phyloP scores from a whole-genome alignment of 495 filamentous ascomycete genomes.

The Penicillium desertorum region DNA sequence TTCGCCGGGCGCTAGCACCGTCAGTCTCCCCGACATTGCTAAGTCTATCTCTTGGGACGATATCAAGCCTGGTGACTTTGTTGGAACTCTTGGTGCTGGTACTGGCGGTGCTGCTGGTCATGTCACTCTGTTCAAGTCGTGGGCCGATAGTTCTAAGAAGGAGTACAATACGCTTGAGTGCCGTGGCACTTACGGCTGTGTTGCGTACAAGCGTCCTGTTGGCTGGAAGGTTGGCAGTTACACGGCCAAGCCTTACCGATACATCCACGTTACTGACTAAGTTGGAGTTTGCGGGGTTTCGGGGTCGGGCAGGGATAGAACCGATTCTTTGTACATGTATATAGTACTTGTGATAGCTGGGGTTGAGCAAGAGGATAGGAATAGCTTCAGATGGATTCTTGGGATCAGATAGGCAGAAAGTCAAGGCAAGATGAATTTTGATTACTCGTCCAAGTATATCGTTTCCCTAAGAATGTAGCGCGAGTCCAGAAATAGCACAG shows the following conservation, averaged over 20 bases:
- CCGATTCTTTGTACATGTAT: not conserved
- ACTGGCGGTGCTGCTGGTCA: slow-evolving; percentile 21
- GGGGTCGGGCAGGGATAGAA: not conserved
- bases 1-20: slow-evolving; percentile 15
- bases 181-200: slow-evolving; percentile 18
- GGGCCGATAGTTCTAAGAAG: slow-evolving; percentile 21
- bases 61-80: slow-evolving; percentile 17
- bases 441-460: no score
- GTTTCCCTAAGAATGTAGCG: no score
- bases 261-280: slow-evolving; percentile 17
- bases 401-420: no score
- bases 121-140: slow-evolving; percentile 19
- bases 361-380: no score
- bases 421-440: no score
- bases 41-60: slow-evolving; percentile 17
- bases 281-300: not conserved
- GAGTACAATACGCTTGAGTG: slow-evolving; percentile 22
- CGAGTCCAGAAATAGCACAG: no score
- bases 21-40: slow-evolving; percentile 17
- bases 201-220: slow-evolving; percentile 19
- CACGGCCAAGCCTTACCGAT: slow-evolving; percentile 19
- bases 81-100: slow-evolving; percentile 17
- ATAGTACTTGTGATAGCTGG: no score
- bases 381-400: no score
- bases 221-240: slow-evolving; percentile 19